Evolutionary conservation across 73 alveolate genomes (phyloP).

Genomic region (Breviolum minutum): DNA sequence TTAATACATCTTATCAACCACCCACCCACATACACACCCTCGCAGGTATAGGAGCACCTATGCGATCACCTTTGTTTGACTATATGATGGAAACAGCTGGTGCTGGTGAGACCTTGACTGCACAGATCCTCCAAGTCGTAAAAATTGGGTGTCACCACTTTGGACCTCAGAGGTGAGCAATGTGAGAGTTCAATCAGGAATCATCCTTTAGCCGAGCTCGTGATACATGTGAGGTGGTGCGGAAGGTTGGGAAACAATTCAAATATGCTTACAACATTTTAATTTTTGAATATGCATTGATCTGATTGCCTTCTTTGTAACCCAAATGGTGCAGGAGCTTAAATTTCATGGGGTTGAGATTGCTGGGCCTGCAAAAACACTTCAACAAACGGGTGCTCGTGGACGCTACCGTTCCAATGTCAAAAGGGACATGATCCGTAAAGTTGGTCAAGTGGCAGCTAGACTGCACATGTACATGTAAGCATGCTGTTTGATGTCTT

Average conservation of each 20-base stretch:
- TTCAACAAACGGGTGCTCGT: background rate
- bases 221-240: background rate
- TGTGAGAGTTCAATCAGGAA: background rate
- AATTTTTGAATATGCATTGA: background rate
- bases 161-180: too few species aligned
- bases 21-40: too few species aligned
- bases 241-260: background rate
- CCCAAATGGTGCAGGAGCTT: background rate
- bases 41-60: constrained; percentile 46
- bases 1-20: too few species aligned
- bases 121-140: background rate
- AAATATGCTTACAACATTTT: background rate
- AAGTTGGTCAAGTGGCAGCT: background rate
- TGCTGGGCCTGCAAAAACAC: constrained; percentile 15
- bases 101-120: constrained; percentile 15
- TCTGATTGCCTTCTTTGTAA: too few species aligned
- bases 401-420: background rate
- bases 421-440: constrained; percentile 27
- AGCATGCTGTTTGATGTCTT: too few species aligned
- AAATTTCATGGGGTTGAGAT: constrained; percentile 3
- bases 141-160: background rate
- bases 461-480: background rate
- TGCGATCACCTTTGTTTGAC: background rate
- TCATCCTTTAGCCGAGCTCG: constrained; percentile 26
- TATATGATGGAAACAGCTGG: constrained; percentile 30